These are phyloP conservation scores for Lactarius akahatsu DNA, from an alignment of 768 basidiomycete species.

Conservation along the genomic window DNA sequence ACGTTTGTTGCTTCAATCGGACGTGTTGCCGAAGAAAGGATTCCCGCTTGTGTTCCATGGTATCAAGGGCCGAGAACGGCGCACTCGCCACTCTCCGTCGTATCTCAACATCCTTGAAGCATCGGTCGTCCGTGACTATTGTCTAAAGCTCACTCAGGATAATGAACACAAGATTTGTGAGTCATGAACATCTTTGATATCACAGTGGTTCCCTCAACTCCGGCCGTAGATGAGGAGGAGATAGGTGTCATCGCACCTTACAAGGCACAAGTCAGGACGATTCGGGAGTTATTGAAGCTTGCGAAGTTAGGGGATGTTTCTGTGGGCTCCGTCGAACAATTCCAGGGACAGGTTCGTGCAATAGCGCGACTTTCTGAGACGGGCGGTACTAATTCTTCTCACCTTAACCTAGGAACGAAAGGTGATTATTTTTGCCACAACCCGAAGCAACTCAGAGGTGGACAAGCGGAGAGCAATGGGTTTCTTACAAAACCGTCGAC, in stretches of 20 bases:
- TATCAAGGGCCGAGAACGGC: constrained; percentile 39
- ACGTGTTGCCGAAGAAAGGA: constrained; percentile 33
- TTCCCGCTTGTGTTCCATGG: constrained; percentile 40
- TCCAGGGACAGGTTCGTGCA: constrained; percentile 42
- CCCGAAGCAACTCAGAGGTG: constrained; percentile 38
- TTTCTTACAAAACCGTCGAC: constrained; percentile 35
- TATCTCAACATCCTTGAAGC: constrained; percentile 43
- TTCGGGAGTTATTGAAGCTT: constrained; percentile 33
- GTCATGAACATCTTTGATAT: constrained; percentile 14
- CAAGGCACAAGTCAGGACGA: constrained; percentile 49
- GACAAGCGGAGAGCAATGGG: constrained; percentile 34
- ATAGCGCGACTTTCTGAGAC: constrained; percentile 32
- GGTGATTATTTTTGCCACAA: constrained; percentile 43
- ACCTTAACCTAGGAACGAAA: constrained; percentile 37
- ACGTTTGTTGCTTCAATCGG: constrained; percentile 32
- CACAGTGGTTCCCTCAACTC: not conserved
- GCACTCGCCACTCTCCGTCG: constrained; percentile 40
- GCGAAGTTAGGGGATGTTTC: constrained; percentile 30
- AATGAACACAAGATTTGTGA: constrained; percentile 36
- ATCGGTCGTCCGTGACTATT: constrained; percentile 37
- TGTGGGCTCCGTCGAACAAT: constrained; percentile 43
- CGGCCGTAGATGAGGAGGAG: constrained; percentile 44
- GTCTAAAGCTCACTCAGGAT: constrained; percentile 33
- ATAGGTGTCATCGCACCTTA: constrained; percentile 66
- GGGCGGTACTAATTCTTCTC: not conserved